phyloP scores from a whole-genome alignment of 805 yeast genomes.

The Pichia manshurica region DNA sequence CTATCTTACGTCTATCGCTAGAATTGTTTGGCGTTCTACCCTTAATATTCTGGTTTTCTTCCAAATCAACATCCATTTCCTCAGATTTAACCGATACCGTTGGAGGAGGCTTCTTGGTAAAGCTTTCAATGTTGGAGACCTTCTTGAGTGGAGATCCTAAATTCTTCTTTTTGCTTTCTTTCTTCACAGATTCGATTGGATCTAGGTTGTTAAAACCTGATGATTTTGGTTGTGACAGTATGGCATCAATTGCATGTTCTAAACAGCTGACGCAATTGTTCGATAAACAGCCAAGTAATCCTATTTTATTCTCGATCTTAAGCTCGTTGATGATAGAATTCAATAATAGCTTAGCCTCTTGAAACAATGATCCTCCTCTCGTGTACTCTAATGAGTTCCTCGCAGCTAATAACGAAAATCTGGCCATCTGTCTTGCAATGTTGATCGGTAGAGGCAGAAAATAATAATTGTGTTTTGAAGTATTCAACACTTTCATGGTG shows the following conservation, averaged over 20 bases:
- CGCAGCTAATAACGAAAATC: conserved; percentile 60
- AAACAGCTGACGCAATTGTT: conserved; percentile 48
- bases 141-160: conserved; percentile 22
- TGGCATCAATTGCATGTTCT: conserved; percentile 55
- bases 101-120: background rate
- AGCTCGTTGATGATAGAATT: conserved; percentile 45
- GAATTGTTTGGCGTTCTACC: background rate
- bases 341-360: conserved; percentile 57
- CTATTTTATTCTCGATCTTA: conserved; percentile 44
- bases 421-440: conserved; percentile 53
- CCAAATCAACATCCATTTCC: background rate
- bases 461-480: conserved; percentile 33
- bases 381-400: conserved; percentile 77
- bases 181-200: conserved; percentile 15
- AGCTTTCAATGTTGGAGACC: conserved; percentile 3
- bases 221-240: conserved; percentile 47
- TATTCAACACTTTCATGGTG: conserved; percentile 37
- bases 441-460: conserved; percentile 62
- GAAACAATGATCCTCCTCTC: conserved; percentile 74
- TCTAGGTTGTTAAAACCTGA: background rate
- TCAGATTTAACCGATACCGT: too few species aligned
- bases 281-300: conserved; percentile 58
- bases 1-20: conserved; percentile 11
- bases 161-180: conserved; percentile 19
- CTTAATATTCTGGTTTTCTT: background rate